Evolutionary conservation across 176 grass and related monocot genomes (phyloP), one percentile per base, ranked within the genome.

Genomic region (Ampelocalamus luodianensis): DNA sequence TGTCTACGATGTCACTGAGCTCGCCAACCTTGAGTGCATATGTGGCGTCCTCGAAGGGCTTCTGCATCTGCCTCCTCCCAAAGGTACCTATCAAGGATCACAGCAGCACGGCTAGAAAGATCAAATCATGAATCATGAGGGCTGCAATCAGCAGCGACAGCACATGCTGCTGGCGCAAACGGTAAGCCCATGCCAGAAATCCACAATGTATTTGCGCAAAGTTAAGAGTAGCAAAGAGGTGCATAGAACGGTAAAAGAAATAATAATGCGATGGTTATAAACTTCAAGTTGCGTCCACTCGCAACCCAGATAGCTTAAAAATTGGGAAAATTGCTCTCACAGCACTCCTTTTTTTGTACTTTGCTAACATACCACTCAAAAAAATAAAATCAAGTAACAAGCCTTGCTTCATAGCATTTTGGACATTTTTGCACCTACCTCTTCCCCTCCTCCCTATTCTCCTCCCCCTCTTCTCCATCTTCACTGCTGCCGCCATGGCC

Each of bases 61-160:
- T 98, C 88, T 98, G 95, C 95, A 98, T 98, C 87, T 95, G 93
- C 72, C 83, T 84, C 53, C 87, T 85, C 76, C 92, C 89, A 92
- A 98, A 95, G 69, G 89, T 79, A 83, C 95, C 95, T 98, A 71
- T 13, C 65, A 64, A 63, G 26, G 10, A 54, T 72, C 7, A 1
- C 27, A 74, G 53, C 4, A 67, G 17, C 53, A 92, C 0, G 0
- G 46, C 86, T 71, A 87, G 70, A 77, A 56, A 49, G 36, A 29
- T n/a, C 24, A 3, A 4, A 46, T 29, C 24, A 8, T 44, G n/a
- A 64, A 36, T 40, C 15, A 29, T 32, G 24, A n/a, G 22, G 18
- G 34, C 17, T n/a, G 23, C 26, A 48, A 8, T 20, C 26, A 17
- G 48, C 16, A 20, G 38, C 1, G 0, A n/a, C 49, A 53, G 10